phyloP scores from a whole-genome alignment of 768 basidiomycete species.

The Auriscalpium microsporum region DNA sequence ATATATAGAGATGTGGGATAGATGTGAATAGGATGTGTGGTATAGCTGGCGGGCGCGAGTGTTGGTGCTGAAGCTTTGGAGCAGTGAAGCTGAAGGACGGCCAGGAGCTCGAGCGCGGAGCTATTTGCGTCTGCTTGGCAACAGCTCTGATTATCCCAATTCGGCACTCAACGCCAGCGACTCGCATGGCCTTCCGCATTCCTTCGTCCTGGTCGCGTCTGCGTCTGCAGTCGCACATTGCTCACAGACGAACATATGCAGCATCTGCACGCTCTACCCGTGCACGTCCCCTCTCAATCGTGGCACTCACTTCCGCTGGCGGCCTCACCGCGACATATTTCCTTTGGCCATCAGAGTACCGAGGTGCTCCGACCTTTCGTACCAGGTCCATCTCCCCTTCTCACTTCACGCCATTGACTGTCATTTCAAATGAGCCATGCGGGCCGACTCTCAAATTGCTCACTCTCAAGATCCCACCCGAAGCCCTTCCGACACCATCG shows the following conservation, averaged over 20 bases:
- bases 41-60: background rate
- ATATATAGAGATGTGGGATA: slow-evolving; percentile 4
- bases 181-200: background rate
- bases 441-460: slow-evolving; percentile 59
- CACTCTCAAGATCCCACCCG: slow-evolving; percentile 46
- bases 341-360: slow-evolving; percentile 41
- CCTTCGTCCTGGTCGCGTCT: background rate
- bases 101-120: background rate
- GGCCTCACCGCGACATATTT: slow-evolving; percentile 41
- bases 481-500: slow-evolving; percentile 16
- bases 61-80: background rate
- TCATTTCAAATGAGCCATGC: slow-evolving; percentile 43
- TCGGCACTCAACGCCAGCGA: slow-evolving; percentile 10
- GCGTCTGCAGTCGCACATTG: background rate
- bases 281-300: slow-evolving; percentile 9
- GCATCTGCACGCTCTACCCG: background rate
- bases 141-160: slow-evolving; percentile 12
- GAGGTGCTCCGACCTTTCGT: slow-evolving; percentile 33
- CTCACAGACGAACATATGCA: background rate
- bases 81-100: background rate
- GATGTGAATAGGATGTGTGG: slow-evolving; percentile 1
- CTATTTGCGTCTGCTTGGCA: slow-evolving; percentile 21
- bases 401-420: slow-evolving; percentile 47
- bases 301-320: slow-evolving; percentile 31
- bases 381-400: slow-evolving; percentile 22